Conservation (phyloP, 1,284 basidiomycete species). For the Wolfiporia cocos region DNA sequence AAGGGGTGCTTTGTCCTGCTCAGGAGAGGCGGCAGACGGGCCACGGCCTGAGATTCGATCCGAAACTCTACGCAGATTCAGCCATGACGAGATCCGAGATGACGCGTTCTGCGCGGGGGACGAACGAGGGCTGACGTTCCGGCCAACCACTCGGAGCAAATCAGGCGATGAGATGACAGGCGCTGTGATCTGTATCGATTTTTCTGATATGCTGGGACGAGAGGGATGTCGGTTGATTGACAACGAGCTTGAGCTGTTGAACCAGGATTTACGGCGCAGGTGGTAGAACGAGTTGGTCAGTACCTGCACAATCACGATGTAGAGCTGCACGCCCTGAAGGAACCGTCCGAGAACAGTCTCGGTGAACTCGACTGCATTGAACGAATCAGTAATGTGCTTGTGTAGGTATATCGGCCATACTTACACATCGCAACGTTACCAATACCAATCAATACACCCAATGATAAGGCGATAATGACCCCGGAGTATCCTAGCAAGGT, state of each 20-base stretch:
- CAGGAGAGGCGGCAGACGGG: constrained; percentile 6
- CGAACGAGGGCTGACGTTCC: neutral
- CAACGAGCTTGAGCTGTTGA: neutral
- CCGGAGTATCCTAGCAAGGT: constrained; percentile 44
- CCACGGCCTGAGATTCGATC: constrained; percentile 5
- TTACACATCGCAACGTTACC: constrained; percentile 56
- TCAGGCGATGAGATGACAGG: constrained; percentile 23
- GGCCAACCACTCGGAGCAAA: constrained; percentile 1
- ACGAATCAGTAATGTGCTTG: neutral
- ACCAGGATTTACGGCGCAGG: constrained; percentile 14
- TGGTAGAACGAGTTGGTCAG: constrained; percentile 47
- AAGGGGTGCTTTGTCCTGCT: constrained; percentile 17
- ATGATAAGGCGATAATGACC: constrained; percentile 43
- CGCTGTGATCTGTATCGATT: constrained; percentile 22
- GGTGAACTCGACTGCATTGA: constrained; percentile 57
- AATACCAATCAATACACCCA: constrained; percentile 48
- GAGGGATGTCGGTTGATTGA: too few species aligned
- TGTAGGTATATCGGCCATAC: constrained; percentile 21
- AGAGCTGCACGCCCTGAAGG: constrained; percentile 61
- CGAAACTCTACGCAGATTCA: constrained; percentile 12
- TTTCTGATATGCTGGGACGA: neutral
- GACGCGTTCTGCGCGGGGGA: constrained; percentile 1
- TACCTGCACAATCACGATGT: constrained; percentile 51
- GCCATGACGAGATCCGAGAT: constrained; percentile 17
- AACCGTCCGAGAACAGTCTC: constrained; percentile 68